These are phyloP conservation scores for Pouteria glomerata DNA, from an alignment of 148 eudicot genomes.

Conservation along the genomic window DNA sequence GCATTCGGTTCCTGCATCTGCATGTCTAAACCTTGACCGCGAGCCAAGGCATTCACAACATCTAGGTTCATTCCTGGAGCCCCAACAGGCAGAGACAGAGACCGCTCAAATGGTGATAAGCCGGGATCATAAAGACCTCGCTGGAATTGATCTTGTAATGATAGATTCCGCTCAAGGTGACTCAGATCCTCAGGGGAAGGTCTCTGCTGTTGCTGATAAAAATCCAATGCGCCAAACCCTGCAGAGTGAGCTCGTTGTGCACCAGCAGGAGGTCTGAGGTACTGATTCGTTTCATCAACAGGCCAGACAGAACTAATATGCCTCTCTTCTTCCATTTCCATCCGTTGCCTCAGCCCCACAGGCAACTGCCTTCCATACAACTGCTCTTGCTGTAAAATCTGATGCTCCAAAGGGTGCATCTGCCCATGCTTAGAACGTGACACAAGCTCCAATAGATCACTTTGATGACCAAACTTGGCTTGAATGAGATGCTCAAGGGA, in stretches of 20 bases:
- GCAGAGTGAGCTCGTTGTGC: constrained; percentile 48
- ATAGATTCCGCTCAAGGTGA: constrained; percentile 58
- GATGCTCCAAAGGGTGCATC: constrained; percentile 57
- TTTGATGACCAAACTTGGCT: constrained; percentile 63
- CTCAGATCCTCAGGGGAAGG: constrained; percentile 54
- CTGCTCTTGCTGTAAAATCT: constrained; percentile 72
- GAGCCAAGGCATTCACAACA: constrained; percentile 59
- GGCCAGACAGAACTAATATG: constrained; percentile 53
- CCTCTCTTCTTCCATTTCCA: constrained; percentile 71
- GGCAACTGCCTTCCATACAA: constrained; percentile 63
- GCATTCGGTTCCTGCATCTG: constrained; percentile 60
- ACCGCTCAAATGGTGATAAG: constrained; percentile 42
- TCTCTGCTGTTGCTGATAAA: constrained; percentile 69
- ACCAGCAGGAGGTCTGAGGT: constrained; percentile 41
- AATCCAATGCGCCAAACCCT: constrained; percentile 53
- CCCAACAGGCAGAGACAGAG: constrained; percentile 57
- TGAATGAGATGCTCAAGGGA: constrained; percentile 69
- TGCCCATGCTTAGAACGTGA: constrained; percentile 63
- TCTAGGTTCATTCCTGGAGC: constrained; percentile 56
- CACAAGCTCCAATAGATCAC: constrained; percentile 61
- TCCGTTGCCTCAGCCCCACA: constrained; percentile 61
- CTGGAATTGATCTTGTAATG: constrained; percentile 61
- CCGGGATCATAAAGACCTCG: constrained; percentile 70
- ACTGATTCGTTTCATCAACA: constrained; percentile 54
- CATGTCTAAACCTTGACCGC: constrained; percentile 58